Base-by-base conservation (phyloP, 176 grass and related monocot genomes). In the Echinochloa phyllopogon region DNA sequence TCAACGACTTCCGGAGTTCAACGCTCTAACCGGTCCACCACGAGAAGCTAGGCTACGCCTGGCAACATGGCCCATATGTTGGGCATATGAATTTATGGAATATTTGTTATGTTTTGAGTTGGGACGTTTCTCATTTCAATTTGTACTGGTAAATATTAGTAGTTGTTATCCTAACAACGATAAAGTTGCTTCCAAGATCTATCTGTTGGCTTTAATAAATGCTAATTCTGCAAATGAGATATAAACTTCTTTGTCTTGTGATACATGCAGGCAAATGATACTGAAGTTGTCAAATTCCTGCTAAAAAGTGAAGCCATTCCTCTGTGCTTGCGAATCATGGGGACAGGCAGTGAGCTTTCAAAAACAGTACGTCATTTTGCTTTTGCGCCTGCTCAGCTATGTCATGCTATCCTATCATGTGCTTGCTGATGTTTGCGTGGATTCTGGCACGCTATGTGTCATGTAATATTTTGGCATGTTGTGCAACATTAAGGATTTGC, bases 281-380 rank as follows among this genome's bases (percentile, higher is more conserved):
- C 85, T 29, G 82, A 91, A 79, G 80, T 88, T 68, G 90, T 93
- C 47, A 74, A 65, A 71, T 95, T 85, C 83, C 73, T 98, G 60
- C 91, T 95, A 47, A 37, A 87, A 76, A 87, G 83, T 85, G 85
- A 95, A 98, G 72, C 88, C 64, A 87, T 93, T 78, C 91, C 95
- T 71, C 72, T 92, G 16, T 98, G 93, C 59, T 36, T 98, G 50
- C 89, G 74, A 24, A 91, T 68, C 60, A 98, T 98, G 95, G 87
- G 88, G 79, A 93, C 88, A 58, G 93, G 91, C 64, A 90, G 73
- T 65, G 93, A 98, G 79, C 80, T 93, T 75, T 93, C 89, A 39
- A 92, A 98, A 88, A 90, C 85, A 14, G 95, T 98, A 90, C 55
- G 91, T 89, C 47, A 25, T 40, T 72, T 14, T 60, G 75, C 50